Evolutionary conservation across 1,284 basidiomycete species (phyloP), one percentile per base, ranked within the genome.

Genomic region (Volvariella volvacea): DNA sequence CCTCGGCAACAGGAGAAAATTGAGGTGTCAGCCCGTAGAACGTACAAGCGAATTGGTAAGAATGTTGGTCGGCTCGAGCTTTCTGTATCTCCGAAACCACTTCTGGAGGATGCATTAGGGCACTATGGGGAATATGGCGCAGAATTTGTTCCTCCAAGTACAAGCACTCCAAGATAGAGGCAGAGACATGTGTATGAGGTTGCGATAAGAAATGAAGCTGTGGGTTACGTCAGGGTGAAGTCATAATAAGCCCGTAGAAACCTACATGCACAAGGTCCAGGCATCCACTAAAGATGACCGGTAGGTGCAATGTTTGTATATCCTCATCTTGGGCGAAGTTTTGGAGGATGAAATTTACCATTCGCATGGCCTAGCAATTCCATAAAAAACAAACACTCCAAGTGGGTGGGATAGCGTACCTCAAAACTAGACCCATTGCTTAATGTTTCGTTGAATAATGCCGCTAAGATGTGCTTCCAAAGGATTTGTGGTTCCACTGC

Each of bases 401-500:
- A 8, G 39, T 7, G 34, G 22, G 12, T 6, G 6, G 25, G 12
- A 12, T 6, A 28, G 25, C 41, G 33, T 56, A 80, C 82, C 66
- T 83, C 79, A 30, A 61, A 61, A 3, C 62, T 51, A 10, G 54
- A 55, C 30, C 65, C 67, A 44, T 71, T 63, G 4, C 68, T 68
- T 1, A 56, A 56, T 16, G 88, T 67, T 49, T 83, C 76, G 1
- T 64, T 50, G 49, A 79, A 65, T 32, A 85, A 63, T 2, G 74
- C 66, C 15, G 62, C 58, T 41, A 89, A 74, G 0, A 98, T 60
- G 33, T 83, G 76, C 51, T 81, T 87, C 91, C 94, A 99, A 1
- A 93, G 67, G 25, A 93, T 72, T 46, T 81, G 79, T 1, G 93
- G 93, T 51, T 99, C 96, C 7, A 94, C 77, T 4, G 91, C 87